Evolutionary conservation across 163 green algal genomes (phyloP), one percentile per base, ranked within the genome.

Genomic region (Chlamydomonas reinhardtii): DNA sequence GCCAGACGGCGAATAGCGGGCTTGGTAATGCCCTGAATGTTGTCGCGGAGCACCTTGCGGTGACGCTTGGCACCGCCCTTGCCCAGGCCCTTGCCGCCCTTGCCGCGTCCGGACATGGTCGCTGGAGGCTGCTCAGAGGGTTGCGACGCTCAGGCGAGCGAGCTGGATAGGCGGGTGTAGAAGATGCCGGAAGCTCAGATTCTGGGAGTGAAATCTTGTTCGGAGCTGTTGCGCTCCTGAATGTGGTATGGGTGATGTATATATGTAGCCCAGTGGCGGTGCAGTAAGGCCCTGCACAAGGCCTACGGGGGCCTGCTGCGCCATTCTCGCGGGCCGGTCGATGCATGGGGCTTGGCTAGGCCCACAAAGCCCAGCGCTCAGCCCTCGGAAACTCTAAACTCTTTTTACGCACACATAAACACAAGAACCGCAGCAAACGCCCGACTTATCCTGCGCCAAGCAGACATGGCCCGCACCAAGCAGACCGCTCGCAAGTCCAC

Each of bases 1-100:
- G 96, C 96, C 71, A 98, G 91, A 76, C 96, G 92, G 64, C 96
- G 92, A 91, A 98, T 98, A 74, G 96, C 96, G 71, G 96, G 96
- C 94, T 98, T 98, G 89, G 96, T 98, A 94, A 98, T 98, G 88
- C 96, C 96, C 94, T 98, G 96, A 90, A 98, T 98, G 94, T 98
- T 98, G 88, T 98, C 96, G 87, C 96, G 95, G 72, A 98, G 89
- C n/a, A 98, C 96, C 94, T 98, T 98, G 81, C 96, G 90, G 91
- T 98, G 96, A 84, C 96, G 94, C 95, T 98, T 98, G 90, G 96
- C 96, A 79, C 96, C 96, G 82, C 96, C 96, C 95, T 98, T 99
- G 83, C 96, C 96, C 22, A 98, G 96, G 84, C 96, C 96, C 93
- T 98, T 98, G 89, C 96, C 96, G 78, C 94, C 95, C 87, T 98